phyloP scores from a whole-genome alignment of 495 filamentous ascomycete species.

The Neurospora africana region DNA sequence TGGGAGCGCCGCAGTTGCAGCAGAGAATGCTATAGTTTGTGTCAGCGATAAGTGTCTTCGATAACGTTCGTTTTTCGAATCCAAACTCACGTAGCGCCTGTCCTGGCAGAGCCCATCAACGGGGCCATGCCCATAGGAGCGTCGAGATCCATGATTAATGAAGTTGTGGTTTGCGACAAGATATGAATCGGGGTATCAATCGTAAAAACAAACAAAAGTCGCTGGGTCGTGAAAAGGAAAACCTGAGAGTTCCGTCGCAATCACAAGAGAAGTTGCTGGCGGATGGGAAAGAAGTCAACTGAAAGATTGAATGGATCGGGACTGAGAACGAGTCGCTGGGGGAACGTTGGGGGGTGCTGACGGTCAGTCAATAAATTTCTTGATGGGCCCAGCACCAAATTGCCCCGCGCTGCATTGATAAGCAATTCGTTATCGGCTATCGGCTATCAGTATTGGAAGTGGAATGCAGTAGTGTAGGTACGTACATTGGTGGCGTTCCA shows the following conservation, averaged over 20 bases:
- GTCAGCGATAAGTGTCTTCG: conserved; percentile 2
- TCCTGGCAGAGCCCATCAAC: conserved; percentile 35
- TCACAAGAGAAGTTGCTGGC: background rate
- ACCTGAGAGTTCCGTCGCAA: background rate
- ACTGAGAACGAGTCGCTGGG: background rate
- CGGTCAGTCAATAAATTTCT: conserved; percentile 6
- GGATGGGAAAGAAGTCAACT: background rate
- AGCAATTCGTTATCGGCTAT: conserved; percentile 3
- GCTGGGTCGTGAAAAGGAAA: background rate
- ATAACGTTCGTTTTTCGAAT: background rate
- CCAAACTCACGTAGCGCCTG: conserved; percentile 46
- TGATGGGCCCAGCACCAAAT: conserved; percentile 1
- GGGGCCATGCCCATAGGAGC: conserved; percentile 45
- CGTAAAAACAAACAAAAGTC: background rate
- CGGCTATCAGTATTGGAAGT: background rate
- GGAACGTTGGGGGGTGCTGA: background rate
- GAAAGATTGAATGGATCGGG: background rate
- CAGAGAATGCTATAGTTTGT: conserved; percentile 62
- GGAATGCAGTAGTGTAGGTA: background rate
- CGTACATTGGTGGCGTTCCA: background rate
- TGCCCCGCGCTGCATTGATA: conserved; percentile 6
- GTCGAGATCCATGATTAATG: conserved; percentile 57
- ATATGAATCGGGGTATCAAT: background rate
- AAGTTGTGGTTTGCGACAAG: background rate
- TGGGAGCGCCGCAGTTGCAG: conserved; percentile 88